Conservation (phyloP, 1,284 basidiomycete genomes). For the Leccinum laetum region DNA sequence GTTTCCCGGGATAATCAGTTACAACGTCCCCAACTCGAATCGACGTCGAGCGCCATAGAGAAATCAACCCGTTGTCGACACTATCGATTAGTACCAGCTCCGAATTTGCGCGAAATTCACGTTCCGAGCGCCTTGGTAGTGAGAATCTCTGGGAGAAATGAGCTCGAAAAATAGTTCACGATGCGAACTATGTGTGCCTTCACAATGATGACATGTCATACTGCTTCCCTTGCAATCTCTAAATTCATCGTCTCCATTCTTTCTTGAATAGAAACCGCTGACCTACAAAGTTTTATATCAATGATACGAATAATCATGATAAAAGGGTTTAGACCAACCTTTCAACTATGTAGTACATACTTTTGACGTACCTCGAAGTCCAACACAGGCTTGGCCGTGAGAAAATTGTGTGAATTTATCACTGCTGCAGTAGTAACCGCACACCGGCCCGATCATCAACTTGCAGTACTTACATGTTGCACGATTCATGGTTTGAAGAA, state of each 20-base stretch:
- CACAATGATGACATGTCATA: background rate
- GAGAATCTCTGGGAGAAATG: slow-evolving; percentile 2
- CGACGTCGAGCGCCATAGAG: slow-evolving; percentile 1
- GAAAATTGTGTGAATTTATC: background rate
- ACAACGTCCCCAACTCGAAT: background rate
- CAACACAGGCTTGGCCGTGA: background rate
- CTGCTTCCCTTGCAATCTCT: slow-evolving; percentile 4
- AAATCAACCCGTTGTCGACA: background rate
- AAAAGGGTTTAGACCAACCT: background rate
- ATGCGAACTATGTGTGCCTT: background rate
- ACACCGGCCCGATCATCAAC: too few relatives aligned
- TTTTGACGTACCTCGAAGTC: background rate
- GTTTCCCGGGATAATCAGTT: background rate
- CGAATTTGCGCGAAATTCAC: slow-evolving; percentile 1
- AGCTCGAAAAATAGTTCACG: background rate
- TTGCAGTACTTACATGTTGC: too few relatives aligned
- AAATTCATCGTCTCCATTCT: slow-evolving; percentile 6
- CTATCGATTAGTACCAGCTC: background rate
- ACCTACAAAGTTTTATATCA: too few relatives aligned
- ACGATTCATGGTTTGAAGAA: background rate
- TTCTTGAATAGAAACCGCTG: background rate
- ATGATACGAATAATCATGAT: too few relatives aligned
- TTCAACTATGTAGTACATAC: background rate
- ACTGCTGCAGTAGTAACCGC: too few relatives aligned
- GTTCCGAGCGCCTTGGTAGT: background rate